Evolutionary conservation across 805 yeast species (phyloP).

Genomic region (Lipomyces lipofer): DNA sequence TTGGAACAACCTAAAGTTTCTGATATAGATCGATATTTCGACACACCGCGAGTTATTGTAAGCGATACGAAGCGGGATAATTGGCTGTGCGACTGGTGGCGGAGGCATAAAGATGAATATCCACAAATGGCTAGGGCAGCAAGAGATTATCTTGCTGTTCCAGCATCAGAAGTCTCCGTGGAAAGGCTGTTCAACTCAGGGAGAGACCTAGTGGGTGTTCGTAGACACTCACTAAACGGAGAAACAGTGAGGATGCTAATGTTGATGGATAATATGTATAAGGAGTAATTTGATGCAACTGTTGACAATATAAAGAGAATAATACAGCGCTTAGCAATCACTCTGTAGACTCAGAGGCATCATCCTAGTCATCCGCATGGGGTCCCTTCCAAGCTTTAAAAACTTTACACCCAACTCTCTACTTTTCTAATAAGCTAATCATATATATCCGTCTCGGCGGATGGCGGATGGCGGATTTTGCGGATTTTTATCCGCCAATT

Average conservation of each 20-base stretch:
- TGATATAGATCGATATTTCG: background rate
- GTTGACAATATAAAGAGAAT: background rate
- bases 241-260: background rate
- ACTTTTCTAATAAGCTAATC: background rate
- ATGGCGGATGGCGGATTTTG: background rate
- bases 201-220: too few relatives aligned
- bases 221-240: too few relatives aligned
- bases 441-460: background rate
- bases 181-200: too few relatives aligned
- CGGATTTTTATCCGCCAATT: slow-evolving; percentile 1
- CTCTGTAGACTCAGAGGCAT: background rate
- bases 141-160: background rate
- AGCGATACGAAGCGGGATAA: background rate
- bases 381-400: background rate
- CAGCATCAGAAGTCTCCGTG: too few relatives aligned
- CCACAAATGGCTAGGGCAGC: background rate
- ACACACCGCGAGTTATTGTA: background rate
- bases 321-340: background rate
- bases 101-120: background rate
- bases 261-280: background rate
- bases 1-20: background rate
- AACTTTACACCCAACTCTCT: background rate
- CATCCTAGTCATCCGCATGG: background rate
- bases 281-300: background rate
- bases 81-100: slow-evolving; percentile 1